phyloP scores from a whole-genome alignment of 2,329 filamentous ascomycete species.

The Aureobasidium subglaciale region DNA sequence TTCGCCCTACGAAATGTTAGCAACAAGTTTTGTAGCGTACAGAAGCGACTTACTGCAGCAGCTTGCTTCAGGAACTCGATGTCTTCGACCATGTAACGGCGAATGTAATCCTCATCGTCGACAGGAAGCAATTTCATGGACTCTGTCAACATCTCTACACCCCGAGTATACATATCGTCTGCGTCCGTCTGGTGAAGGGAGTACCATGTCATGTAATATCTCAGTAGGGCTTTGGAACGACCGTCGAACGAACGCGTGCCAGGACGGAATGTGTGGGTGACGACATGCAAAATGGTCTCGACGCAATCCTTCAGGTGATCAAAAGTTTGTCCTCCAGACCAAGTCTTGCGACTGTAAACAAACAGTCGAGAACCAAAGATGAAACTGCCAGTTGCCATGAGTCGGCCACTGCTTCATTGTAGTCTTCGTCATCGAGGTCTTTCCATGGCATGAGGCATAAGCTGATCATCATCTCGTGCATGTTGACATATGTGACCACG shows the following conservation, averaged over 20 bases:
- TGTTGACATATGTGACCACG: not conserved
- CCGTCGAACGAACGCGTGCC: not conserved
- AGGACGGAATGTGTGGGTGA: not conserved
- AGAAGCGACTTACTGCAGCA: not conserved
- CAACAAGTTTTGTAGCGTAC: not conserved
- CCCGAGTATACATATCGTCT: not conserved
- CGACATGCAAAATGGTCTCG: not conserved
- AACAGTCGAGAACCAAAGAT: not conserved
- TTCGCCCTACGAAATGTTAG: not conserved
- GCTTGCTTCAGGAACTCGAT: not conserved
- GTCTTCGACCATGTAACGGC: not conserved
- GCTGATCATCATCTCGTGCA: not conserved
- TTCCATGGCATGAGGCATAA: not conserved
- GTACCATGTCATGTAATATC: not conserved
- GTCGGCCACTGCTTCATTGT: not conserved
- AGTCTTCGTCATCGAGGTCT: not conserved
- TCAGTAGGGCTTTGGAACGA: not conserved
- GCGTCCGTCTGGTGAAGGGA: not conserved
- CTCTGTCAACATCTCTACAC: not conserved
- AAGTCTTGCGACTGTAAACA: not conserved
- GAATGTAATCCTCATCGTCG: not conserved
- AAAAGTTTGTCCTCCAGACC: not conserved
- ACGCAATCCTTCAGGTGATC: not conserved
- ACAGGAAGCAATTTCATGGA: not conserved
- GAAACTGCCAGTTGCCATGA: not conserved